Percentiles rank a stretch among this genome's conserved stretches.
These are phyloP conservation scores for Penicillium lividum DNA, from an alignment of 495 filamentous ascomycete genomes.

Conservation along the genomic window DNA sequence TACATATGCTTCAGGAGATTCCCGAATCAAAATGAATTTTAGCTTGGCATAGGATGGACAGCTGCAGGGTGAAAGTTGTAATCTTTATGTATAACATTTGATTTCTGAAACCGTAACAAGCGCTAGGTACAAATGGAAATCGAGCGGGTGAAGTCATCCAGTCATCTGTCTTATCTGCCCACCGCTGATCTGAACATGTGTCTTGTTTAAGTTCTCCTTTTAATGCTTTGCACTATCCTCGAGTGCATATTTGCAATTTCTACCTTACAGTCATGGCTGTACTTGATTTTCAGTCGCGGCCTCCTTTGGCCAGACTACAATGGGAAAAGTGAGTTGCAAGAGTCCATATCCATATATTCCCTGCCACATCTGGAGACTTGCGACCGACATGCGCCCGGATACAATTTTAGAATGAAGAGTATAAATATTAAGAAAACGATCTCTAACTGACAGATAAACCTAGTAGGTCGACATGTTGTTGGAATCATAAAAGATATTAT, in stretches of 20 bases:
- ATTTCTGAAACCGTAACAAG: neutral
- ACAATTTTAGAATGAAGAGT: neutral
- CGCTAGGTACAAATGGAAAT: neutral
- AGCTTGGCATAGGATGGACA: neutral
- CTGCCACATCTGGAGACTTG: no score
- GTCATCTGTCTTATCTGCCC: conserved; percentile 2
- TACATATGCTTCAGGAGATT: neutral
- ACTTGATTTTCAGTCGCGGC: conserved; percentile 10
- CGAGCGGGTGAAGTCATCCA: neutral
- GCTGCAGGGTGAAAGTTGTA: neutral
- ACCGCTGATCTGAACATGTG: neutral
- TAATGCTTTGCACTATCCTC: neutral
- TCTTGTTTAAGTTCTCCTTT: neutral
- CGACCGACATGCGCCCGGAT: conserved; percentile 16
- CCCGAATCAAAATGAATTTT: neutral
- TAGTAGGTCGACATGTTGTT: conserved; percentile 20
- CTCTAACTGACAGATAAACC: neutral
- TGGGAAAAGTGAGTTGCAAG: conserved; percentile 41
- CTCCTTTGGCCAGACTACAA: conserved; percentile 34
- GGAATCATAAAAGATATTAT: conserved; percentile 22
- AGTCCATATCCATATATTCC: neutral
- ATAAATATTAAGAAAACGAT: neutral
- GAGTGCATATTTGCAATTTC: neutral
- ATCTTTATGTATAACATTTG: no score
- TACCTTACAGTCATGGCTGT: conserved; percentile 16